Evolutionary conservation across 2,329 filamentous ascomycete species (phyloP).

Genomic region (Fusarium liriodendri): DNA sequence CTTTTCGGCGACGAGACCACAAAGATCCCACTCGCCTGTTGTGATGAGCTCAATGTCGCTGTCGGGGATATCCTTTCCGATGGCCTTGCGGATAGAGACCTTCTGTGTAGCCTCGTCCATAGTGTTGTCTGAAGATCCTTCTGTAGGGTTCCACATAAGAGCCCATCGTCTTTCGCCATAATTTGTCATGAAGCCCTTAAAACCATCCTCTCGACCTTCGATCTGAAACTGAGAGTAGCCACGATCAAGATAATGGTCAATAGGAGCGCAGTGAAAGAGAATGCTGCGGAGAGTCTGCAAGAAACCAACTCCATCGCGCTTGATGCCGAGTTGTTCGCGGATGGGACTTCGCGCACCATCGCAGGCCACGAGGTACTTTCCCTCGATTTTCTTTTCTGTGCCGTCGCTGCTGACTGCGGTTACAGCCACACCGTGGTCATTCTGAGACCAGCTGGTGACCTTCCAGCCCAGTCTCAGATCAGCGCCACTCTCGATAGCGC

Average conservation of each 20-base stretch:
- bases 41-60: conserved; percentile 33
- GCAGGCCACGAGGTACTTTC: conserved; percentile 52
- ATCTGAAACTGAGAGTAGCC: conserved; percentile 50
- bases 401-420: neutral
- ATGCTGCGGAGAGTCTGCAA: conserved; percentile 50
- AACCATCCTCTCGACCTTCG: conserved; percentile 37
- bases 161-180: conserved; percentile 41
- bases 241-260: conserved; percentile 41
- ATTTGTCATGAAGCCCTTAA: conserved; percentile 42
- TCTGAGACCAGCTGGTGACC: conserved; percentile 43
- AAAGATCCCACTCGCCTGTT: conserved; percentile 36
- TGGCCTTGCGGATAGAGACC: conserved; percentile 23
- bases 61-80: conserved; percentile 18
- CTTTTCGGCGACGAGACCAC: conserved; percentile 40
- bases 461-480: conserved; percentile 50
- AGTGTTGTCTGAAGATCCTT: neutral
- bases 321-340: conserved; percentile 42
- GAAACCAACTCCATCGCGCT: conserved; percentile 43
- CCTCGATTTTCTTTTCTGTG: conserved; percentile 37
- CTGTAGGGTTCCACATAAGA: conserved; percentile 25
- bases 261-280: conserved; percentile 47
- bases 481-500: conserved; percentile 47
- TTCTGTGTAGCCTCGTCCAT: conserved; percentile 17
- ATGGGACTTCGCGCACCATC: conserved; percentile 49
- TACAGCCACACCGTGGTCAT: conserved; percentile 22